These are phyloP conservation scores for Arthromyces matolae DNA, from an alignment of 768 basidiomycete species.

Conservation along the genomic window DNA sequence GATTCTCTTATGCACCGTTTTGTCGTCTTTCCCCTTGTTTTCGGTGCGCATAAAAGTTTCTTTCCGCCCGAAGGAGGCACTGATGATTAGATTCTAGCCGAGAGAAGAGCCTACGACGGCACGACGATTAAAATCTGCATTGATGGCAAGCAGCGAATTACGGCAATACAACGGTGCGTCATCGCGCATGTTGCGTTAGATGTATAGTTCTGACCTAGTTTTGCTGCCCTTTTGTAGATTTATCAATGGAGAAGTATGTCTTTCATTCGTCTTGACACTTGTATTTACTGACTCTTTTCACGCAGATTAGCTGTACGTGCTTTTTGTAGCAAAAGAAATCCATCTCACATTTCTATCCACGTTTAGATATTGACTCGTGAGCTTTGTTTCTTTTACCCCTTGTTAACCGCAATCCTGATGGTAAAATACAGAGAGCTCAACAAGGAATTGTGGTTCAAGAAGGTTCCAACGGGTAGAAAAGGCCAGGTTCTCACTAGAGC, in stretches of 20 bases:
- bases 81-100: constrained; percentile 30
- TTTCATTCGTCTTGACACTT: not conserved
- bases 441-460: constrained; percentile 23
- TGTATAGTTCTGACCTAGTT: no score
- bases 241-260: constrained; percentile 50
- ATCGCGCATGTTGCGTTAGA: not conserved
- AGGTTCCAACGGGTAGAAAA: constrained; percentile 14
- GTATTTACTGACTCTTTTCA: constrained; percentile 4
- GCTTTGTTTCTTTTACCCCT: constrained; percentile 1
- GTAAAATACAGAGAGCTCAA: constrained; percentile 17
- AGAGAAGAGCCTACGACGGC: constrained; percentile 35
- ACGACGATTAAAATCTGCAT: constrained; percentile 51
- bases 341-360: constrained; percentile 11
- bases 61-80: not conserved
- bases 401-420: no score
- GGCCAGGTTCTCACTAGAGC: constrained; percentile 16
- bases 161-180: constrained; percentile 57
- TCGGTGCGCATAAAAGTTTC: constrained; percentile 39
- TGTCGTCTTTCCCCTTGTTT: constrained; percentile 65
- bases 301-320: constrained; percentile 28
- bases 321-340: not conserved
- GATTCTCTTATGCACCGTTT: constrained; percentile 64
- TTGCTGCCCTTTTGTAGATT: no score
- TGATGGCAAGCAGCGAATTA: constrained; percentile 72
- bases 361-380: constrained; percentile 27